Conservation (phyloP, 2,329 filamentous ascomycete species). For the Thielaviopsis cerberus region DNA sequence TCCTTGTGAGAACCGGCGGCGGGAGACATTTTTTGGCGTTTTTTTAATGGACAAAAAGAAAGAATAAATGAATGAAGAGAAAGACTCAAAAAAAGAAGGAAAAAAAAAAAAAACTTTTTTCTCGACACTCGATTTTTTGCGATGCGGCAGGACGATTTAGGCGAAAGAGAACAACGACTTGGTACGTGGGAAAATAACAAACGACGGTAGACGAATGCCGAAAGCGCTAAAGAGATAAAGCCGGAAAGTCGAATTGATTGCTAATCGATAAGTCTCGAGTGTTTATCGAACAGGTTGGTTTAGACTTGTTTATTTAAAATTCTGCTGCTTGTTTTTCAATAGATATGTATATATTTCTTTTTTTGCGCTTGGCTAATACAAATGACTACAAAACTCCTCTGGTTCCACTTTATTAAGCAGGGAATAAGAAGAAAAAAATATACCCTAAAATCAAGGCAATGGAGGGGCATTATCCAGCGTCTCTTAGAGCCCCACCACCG, state of each 20-base stretch:
- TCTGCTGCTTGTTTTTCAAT: no score
- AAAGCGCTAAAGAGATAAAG: slow-evolving; percentile 1
- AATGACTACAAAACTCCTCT: not conserved
- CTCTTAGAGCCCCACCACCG: no score
- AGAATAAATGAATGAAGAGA: not conserved
- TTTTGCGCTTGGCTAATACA: no score
- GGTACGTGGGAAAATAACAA: not conserved
- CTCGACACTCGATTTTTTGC: not conserved
- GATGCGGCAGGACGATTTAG: not conserved
- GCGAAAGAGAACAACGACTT: not conserved
- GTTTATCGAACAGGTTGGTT: no score
- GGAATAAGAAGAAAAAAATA: not conserved
- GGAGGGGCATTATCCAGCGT: no score
- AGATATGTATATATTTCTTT: no score
- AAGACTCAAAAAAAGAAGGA: not conserved
- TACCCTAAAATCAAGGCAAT: not conserved
- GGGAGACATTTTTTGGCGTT: slow-evolving; percentile 38
- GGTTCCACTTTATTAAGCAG: not conserved
- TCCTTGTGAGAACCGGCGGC: slow-evolving; percentile 47
- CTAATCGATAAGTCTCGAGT: no score
- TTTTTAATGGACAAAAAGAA: slow-evolving; percentile 6
- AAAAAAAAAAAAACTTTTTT: not conserved
- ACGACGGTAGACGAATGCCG: slow-evolving; percentile 8
- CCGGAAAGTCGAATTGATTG: no score
- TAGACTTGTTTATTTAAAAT: no score